Evolutionary conservation across 768 basidiomycete genomes (phyloP).

Genomic region (Lactarius psammicola): DNA sequence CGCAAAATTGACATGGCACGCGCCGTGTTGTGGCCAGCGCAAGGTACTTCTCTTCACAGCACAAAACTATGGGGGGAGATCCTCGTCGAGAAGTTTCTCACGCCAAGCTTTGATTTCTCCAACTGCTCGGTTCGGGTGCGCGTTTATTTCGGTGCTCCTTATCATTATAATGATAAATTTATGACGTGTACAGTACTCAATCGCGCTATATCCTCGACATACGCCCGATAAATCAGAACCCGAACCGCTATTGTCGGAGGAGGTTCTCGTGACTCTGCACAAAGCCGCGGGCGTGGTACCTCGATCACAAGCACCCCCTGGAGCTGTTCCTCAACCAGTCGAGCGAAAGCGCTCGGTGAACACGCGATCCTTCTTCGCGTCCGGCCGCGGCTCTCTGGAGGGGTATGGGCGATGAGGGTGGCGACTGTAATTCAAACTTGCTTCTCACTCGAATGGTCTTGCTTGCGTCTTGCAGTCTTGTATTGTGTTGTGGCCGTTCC

Average conservation of each 20-base stretch:
- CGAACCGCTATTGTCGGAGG: slow-evolving; percentile 27
- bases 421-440: slow-evolving; percentile 3
- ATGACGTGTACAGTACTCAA: slow-evolving; percentile 16
- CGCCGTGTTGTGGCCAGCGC: slow-evolving; percentile 22
- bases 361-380: slow-evolving; percentile 4
- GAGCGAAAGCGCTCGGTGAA: background rate
- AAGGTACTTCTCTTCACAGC: background rate
- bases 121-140: slow-evolving; percentile 18
- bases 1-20: slow-evolving; percentile 12
- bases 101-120: slow-evolving; percentile 20
- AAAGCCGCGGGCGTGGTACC: slow-evolving; percentile 24
- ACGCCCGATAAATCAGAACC: background rate
- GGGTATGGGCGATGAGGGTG: too few relatives aligned
- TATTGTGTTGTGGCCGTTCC: background rate
- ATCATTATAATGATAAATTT: background rate
- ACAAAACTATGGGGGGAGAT: slow-evolving; percentile 22
- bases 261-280: slow-evolving; percentile 28
- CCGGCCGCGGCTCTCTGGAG: too few relatives aligned
- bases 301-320: slow-evolving; percentile 3
- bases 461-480: background rate
- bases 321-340: background rate
- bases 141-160: background rate
- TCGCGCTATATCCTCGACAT: slow-evolving; percentile 12
- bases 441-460: background rate
- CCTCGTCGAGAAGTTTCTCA: background rate